Evolutionary conservation across 805 yeast species (phyloP), one percentile per base, ranked within the genome.

Genomic region (Saccharomyces paradoxus): DNA sequence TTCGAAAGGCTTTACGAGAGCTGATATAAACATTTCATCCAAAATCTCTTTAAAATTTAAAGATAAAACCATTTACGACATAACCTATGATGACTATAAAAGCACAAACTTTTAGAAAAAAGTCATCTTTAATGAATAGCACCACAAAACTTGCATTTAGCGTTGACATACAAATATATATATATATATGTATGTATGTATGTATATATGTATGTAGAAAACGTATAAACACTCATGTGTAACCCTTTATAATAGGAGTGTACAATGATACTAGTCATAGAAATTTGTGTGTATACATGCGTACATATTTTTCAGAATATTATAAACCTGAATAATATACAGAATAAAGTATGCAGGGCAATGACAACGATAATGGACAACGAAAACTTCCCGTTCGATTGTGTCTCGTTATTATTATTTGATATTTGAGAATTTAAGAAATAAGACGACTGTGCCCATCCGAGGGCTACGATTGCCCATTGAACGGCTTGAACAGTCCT

Each of bases 1-100:
- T 62, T 78, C 85, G 44, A 83, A 82, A 65, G 89, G 89, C 13
- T 64, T 65, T 31, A 63, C 69, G n/a, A 62, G 69, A 51, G 59
- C 64, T 8, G 69, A 65, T 50, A 64, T 65, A 14, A 60, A 53
- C 47, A 32, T 32, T 21, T 65, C 63, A 41, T 50, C 61, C 24
- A 61, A 60, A 49, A 61, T 65, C 21, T 41, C 57, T 14, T 37
- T 46, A 17, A 54, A 56, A 26, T 48, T 56, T 5, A 55, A 50
- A 17, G 51, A 53, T n/a, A 58, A 54, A 24, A 30, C 57, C 29
- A 60, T 63, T 46, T 55, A 51, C 22, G 61, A 64, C 13, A 54
- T 63, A 53, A 58, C 57, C 22, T 27, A 57, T 17, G 31, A 31
- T 9, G 67, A 64, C 50, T 64, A 63, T 53, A 53, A 56, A 41